These are phyloP conservation scores for Ustilago loliicola DNA, from an alignment of 1,284 basidiomycete species.

Conservation along the genomic window DNA sequence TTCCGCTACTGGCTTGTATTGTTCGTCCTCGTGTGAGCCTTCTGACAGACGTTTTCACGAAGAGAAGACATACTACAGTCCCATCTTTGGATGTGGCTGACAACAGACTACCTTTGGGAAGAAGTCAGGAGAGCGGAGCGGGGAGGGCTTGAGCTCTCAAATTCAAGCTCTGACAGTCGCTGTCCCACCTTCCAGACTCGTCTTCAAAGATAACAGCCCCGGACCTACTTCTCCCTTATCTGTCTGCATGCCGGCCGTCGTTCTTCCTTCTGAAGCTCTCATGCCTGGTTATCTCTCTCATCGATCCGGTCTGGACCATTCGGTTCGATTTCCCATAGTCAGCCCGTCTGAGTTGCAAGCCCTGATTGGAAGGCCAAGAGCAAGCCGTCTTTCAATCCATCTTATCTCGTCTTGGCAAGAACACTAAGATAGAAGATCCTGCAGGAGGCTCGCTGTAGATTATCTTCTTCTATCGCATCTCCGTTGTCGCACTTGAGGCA, in stretches of 20 bases:
- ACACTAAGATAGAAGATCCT: slow-evolving; percentile 8
- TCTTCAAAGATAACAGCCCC: neutral
- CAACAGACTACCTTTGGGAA: neutral
- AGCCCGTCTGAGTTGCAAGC: slow-evolving; percentile 2
- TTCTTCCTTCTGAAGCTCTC: neutral
- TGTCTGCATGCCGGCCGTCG: neutral
- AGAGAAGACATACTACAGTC: no score
- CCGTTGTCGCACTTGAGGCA: neutral
- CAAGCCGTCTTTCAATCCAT: slow-evolving; percentile 4
- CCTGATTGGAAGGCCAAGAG: slow-evolving; percentile 9
- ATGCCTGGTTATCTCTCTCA: neutral
- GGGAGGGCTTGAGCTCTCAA: neutral
- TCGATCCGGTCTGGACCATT: slow-evolving; percentile 2
- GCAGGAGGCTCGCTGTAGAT: neutral
- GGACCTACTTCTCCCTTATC: neutral
- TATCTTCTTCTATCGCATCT: neutral
- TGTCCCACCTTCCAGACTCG: no score
- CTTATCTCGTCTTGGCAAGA: slow-evolving; percentile 11
- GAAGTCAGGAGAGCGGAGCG: neutral
- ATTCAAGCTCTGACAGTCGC: neutral
- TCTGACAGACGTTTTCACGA: no score
- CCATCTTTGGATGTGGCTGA: no score
- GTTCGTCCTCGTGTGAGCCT: no score
- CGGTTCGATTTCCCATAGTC: neutral
- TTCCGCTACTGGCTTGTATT: no score